These are phyloP conservation scores for Boletus huronensis DNA, from an alignment of 768 basidiomycete species.

Conservation along the genomic window DNA sequence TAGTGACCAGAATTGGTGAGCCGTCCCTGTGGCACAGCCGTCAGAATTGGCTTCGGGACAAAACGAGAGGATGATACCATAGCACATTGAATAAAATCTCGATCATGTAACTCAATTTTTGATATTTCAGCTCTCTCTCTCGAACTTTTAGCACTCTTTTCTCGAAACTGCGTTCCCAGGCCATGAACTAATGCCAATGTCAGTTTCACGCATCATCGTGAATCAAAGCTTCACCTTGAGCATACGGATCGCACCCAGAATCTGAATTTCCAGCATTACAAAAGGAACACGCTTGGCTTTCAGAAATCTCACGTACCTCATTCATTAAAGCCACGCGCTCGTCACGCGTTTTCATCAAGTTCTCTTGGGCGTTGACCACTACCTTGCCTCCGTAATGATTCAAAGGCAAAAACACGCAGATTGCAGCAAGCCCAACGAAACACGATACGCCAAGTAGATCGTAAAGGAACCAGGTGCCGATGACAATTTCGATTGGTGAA, in stretches of 20 bases:
- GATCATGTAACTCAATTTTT: constrained; percentile 82
- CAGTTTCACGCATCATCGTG: not conserved
- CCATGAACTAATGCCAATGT: constrained; percentile 68
- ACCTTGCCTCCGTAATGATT: constrained; percentile 84
- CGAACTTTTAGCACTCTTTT: constrained; percentile 66
- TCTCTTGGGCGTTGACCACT: constrained; percentile 74
- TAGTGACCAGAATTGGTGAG: constrained; percentile 55
- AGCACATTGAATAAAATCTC: constrained; percentile 63
- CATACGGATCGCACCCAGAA: constrained; percentile 87
- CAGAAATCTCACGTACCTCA: constrained; percentile 42
- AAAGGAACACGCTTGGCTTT: not conserved
- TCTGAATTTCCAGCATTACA: constrained; percentile 32
- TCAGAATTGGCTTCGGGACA: not conserved
- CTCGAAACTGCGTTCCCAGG: constrained; percentile 91
- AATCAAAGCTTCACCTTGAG: constrained; percentile 49
- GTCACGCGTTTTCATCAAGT: constrained; percentile 88
- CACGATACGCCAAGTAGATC: constrained; percentile 73
- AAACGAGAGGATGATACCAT: constrained; percentile 37
- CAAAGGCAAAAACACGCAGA: constrained; percentile 67
- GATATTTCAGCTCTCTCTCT: constrained; percentile 78
- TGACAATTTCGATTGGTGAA: constrained; percentile 71
- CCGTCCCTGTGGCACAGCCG: constrained; percentile 31
- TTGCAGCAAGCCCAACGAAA: constrained; percentile 74
- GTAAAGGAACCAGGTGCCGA: constrained; percentile 77
- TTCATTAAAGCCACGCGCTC: constrained; percentile 92